Base-by-base conservation (phyloP, 805 yeast genomes). In the Hanseniaspora valbyensis region DNA sequence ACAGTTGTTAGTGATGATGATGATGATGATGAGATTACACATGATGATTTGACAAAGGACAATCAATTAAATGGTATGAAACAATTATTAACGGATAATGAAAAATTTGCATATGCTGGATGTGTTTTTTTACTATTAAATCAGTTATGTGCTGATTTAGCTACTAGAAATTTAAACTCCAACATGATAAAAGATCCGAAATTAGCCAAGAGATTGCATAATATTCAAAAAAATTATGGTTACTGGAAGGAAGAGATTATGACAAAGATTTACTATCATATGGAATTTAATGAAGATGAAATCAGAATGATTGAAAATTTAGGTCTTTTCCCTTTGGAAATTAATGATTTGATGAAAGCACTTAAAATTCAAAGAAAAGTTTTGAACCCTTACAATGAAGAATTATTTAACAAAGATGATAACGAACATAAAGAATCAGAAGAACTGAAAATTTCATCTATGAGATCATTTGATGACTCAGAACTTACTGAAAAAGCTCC, bases 41-140 rank as follows among this genome's bases (percentile, higher is more conserved):
- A 57, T 28, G 58, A 58, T 19, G 74, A 72, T 21, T 56, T 68
- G 13, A 69, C 64, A 19, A 59, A 66, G 8, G 63, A 61, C 19
- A 56, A 58, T 44, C 94, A 89, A 52, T 68, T 92, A 55, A 77
- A 77, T 49, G 75, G 90, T 1, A 92, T 96, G 4, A 86, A 81
- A 61, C 76, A 78, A 22, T 76, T 92, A 77, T 71, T 92, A 14
- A 72, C 79, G 7, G 97, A 87, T 16, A 71, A 82, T 14, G 96
- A 92, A 63, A 81, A 85, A 59, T 81, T 89, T 54, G 97, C 97
- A 2, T 92, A 92, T 61, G 83, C 84, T 6, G 97, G 96, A 0
- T 71, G 90, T 9, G 79, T 83, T 8, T 82, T 84, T 57, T 73
- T 92, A 32, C 72, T 83, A 5, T 74, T 81, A 48, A 84, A 83